These are phyloP conservation scores for Cryphonectria parasitica DNA, from an alignment of 2,329 filamentous ascomycete species.

Conservation along the genomic window DNA sequence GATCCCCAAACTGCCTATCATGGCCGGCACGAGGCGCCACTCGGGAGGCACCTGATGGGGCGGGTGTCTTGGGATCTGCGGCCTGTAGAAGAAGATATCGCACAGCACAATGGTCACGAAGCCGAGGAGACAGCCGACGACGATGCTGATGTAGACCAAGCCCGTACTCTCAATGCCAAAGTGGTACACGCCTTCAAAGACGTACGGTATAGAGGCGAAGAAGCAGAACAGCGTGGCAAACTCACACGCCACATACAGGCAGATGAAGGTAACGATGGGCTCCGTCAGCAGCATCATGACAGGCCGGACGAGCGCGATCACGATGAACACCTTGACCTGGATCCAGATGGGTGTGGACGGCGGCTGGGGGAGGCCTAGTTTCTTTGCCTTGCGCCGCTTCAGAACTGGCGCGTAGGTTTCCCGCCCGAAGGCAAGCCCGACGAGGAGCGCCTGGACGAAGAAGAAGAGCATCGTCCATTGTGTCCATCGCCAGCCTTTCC, in stretches of 20 bases:
- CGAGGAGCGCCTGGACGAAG: conserved; percentile 41
- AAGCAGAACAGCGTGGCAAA: conserved; percentile 58
- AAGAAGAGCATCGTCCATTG: conserved; percentile 56
- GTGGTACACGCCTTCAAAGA: conserved; percentile 49
- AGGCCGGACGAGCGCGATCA: conserved; percentile 52
- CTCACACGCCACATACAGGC: conserved; percentile 53
- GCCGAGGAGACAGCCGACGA: conserved; percentile 50
- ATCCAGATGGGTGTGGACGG: conserved; percentile 32
- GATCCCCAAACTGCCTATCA: conserved; percentile 59
- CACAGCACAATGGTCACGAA: conserved; percentile 46
- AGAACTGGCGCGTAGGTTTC: conserved; percentile 63
- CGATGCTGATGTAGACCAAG: conserved; percentile 50
- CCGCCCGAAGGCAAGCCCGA: conserved; percentile 46
- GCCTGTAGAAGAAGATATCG: conserved; percentile 48
- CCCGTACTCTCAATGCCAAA: conserved; percentile 49
- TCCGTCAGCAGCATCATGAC: conserved; percentile 64
- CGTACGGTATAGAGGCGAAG: conserved; percentile 55
- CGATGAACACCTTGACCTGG: conserved; percentile 42
- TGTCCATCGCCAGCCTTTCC: conserved; percentile 58
- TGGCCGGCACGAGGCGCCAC: conserved; percentile 60
- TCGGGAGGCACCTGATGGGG: conserved; percentile 52
- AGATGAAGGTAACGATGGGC: conserved; percentile 63
- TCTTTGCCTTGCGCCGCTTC: conserved; percentile 43
- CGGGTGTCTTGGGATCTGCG: conserved; percentile 39
- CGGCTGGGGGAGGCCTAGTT: conserved; percentile 39